Evolutionary conservation across 2,329 filamentous ascomycete species (phyloP).

Genomic region (Fusarium virguliforme): DNA sequence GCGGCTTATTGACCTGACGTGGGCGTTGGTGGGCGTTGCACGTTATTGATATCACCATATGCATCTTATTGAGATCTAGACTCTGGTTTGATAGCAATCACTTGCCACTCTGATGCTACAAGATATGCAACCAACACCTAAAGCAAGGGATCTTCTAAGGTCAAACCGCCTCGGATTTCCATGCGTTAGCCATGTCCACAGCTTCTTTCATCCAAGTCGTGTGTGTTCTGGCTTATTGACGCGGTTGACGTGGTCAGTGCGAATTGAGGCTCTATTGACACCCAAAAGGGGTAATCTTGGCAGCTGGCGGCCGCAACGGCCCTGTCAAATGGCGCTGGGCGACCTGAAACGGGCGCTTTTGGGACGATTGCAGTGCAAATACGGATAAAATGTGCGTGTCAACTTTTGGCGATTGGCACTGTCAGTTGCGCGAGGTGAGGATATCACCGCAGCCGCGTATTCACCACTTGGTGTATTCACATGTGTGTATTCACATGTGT

Average conservation of each 20-base stretch:
- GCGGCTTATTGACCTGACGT: constrained; percentile 35
- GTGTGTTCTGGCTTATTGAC: constrained; percentile 26
- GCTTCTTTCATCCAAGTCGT: neutral
- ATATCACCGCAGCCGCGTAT: neutral
- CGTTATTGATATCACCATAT: neutral
- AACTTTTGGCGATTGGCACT: neutral
- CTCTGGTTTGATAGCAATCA: constrained; percentile 10
- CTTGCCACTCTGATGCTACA: neutral
- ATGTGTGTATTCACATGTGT: too few species aligned
- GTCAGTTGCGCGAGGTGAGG: neutral
- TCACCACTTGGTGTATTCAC: neutral
- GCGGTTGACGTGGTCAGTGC: constrained; percentile 29
- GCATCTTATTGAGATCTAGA: constrained; percentile 5
- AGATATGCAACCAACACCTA: neutral
- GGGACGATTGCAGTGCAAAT: neutral
- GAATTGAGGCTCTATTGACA: constrained; percentile 51
- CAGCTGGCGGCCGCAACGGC: constrained; percentile 24
- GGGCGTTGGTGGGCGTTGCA: constrained; percentile 12
- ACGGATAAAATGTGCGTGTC: neutral
- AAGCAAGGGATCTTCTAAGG: neutral
- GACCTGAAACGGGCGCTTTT: constrained; percentile 28
- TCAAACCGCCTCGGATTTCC: too few species aligned
- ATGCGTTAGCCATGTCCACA: neutral
- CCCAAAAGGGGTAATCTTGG: constrained; percentile 44
- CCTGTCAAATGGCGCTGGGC: constrained; percentile 3